Base-by-base conservation (phyloP, 495 filamentous ascomycete species). In the Hypomontagnella monticulosa region DNA sequence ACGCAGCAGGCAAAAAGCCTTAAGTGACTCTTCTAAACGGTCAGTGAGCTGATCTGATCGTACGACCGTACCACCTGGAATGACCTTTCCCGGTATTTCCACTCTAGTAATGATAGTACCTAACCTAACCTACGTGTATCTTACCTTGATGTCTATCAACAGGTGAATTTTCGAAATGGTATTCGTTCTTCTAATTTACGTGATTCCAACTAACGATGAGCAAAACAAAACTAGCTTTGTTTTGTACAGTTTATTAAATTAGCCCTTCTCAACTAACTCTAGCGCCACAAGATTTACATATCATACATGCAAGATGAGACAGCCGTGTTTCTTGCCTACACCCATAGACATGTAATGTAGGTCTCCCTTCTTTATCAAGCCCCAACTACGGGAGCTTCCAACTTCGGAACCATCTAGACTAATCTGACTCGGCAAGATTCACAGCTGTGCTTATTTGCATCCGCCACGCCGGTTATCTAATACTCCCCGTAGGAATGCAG, bases 31-130 rank as follows among this genome's bases (percentile, higher is more conserved):
- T 68, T 50, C 33, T 46, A 48, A 36, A 53, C 34, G 30, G 34
- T 63, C 42, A 14, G 37, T 69, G 66, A 61, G 60, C 66, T 69
- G 66, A 69, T 69, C 50, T 18, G 37, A 69, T 69, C 66, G 56
- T 69, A 69, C 66, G 66, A 69, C 66, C 49, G 51, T 19, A 59
- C 55, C 59, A 63, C 59, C 55, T 55, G 60, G 60, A 57, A 55
- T 40, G 40, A 48, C 50, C 40, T 43, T 50, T 69, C 50, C 58
- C 60, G 66, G 36, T 57, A 30, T 49, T 46, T 58, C 62, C 53
- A 32, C 43, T 48, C 44, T 33, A 14, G 40, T 8, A 14, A 14
- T 43, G 40, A 2, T 8, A 7, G 6, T 43, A 43, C 15, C 40
- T 43, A 18, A 14, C 12, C 40, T 8, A 7, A 15, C 40, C 2